Evolutionary conservation across 805 yeast genomes (phyloP).

Genomic region (Metschnikowia continentalis): DNA sequence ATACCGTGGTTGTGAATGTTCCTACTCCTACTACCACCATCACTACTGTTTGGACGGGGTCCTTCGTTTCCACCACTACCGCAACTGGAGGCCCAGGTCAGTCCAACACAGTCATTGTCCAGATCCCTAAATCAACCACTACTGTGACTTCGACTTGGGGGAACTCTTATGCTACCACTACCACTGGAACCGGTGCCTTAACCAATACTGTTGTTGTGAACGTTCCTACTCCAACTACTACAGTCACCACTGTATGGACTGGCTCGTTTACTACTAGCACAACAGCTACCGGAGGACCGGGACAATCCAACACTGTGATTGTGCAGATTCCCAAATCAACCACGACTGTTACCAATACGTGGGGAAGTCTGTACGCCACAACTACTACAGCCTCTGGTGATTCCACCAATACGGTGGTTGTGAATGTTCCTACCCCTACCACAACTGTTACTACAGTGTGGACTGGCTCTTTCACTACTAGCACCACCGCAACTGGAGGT

Average conservation of each 20-base stretch:
- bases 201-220: constrained; percentile 19
- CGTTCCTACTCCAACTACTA: constrained; percentile 10
- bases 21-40: constrained; percentile 15
- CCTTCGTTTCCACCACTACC: not conserved
- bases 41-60: constrained; percentile 10
- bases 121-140: constrained; percentile 6
- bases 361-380: constrained; percentile 4
- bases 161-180: not conserved
- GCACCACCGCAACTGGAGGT: constrained; percentile 3
- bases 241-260: constrained; percentile 12
- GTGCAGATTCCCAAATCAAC: constrained; percentile 7
- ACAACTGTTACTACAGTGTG: constrained; percentile 17
- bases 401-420: constrained; percentile 20
- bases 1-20: constrained; percentile 12
- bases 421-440: constrained; percentile 11
- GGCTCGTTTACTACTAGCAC: not conserved
- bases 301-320: constrained; percentile 5
- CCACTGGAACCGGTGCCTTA: not conserved
- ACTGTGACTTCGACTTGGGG: constrained; percentile 9
- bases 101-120: constrained; percentile 6
- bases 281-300: constrained; percentile 1
- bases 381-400: constrained; percentile 5
- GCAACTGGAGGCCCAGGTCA: constrained; percentile 5
- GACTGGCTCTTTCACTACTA: constrained; percentile 3
- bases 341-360: constrained; percentile 4